Conservation (phyloP, 345 rosid genomes). For the Cardiospermum halicacabum region DNA sequence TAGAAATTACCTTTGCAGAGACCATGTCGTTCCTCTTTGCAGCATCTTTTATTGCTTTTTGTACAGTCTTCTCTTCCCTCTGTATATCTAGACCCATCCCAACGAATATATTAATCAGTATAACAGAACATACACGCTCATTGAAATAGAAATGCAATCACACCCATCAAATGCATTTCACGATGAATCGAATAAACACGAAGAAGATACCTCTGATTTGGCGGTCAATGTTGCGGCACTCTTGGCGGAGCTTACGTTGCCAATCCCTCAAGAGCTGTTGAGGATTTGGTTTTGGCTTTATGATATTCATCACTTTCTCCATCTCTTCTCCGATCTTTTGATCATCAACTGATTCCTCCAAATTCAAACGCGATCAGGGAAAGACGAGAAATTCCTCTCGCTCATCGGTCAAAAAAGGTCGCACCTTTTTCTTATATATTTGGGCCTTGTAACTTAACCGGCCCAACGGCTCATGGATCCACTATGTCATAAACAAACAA, state of each 20-base stretch:
- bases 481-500: too few relatives aligned
- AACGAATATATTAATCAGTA: background rate
- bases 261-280: conserved; percentile 80
- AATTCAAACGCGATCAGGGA: background rate
- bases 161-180: background rate
- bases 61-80: conserved; percentile 79
- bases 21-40: conserved; percentile 87
- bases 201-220: conserved; percentile 63
- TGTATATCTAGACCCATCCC: conserved; percentile 59
- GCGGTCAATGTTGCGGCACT: conserved; percentile 85
- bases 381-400: background rate
- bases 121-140: conserved; percentile 2
- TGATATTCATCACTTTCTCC: conserved; percentile 80
- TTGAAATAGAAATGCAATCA: background rate
- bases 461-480: background rate
- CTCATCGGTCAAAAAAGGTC: background rate
- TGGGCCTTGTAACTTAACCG: background rate
- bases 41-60: conserved; percentile 86
- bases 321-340: conserved; percentile 22
- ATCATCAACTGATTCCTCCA: background rate
- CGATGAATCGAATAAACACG: background rate
- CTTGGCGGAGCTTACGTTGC: conserved; percentile 92
- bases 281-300: conserved; percentile 80
- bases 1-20: conserved; percentile 68
- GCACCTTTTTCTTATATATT: background rate